A percentile compares a stretch with the other conserved stretches of the same genome.
phyloP scores from a whole-genome alignment of 108 stramenopile genomes.

The Seminavis robusta region DNA sequence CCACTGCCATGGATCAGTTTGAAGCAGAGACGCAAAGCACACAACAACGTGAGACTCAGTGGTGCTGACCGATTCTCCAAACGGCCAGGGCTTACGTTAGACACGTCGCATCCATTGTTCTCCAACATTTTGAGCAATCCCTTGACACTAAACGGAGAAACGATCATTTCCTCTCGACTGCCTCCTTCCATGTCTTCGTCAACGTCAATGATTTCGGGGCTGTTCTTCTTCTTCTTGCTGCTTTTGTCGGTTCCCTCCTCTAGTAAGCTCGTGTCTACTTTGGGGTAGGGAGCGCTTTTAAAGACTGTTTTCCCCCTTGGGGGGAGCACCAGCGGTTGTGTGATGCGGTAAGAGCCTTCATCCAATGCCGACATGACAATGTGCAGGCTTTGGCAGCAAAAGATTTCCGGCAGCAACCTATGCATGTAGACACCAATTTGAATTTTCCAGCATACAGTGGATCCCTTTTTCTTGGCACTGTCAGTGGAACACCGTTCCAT shows the following conservation, averaged over 20 bases:
- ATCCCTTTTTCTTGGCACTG: no score
- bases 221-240: background rate
- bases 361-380: constrained; percentile 45
- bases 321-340: background rate
- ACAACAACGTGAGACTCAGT: no score
- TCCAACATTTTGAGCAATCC: constrained; percentile 51
- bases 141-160: constrained; percentile 30
- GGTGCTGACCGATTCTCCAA: no score
- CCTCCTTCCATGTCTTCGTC: constrained; percentile 34
- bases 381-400: constrained; percentile 16
- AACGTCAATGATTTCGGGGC: constrained; percentile 37
- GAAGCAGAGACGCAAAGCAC: no score
- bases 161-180: constrained; percentile 4
- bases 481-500: no score
- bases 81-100: background rate
- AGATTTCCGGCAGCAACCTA: constrained; percentile 33
- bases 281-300: background rate
- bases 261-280: background rate
- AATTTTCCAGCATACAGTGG: no score
- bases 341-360: constrained; percentile 8
- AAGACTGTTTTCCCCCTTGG: background rate
- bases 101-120: constrained; percentile 38
- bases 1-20: no score
- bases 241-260: constrained; percentile 4
- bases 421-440: constrained; percentile 37